Evolutionary conservation across 331 rosid genomes (phyloP), one percentile per base, ranked within the genome.

Genomic region (Quercus phellos): DNA sequence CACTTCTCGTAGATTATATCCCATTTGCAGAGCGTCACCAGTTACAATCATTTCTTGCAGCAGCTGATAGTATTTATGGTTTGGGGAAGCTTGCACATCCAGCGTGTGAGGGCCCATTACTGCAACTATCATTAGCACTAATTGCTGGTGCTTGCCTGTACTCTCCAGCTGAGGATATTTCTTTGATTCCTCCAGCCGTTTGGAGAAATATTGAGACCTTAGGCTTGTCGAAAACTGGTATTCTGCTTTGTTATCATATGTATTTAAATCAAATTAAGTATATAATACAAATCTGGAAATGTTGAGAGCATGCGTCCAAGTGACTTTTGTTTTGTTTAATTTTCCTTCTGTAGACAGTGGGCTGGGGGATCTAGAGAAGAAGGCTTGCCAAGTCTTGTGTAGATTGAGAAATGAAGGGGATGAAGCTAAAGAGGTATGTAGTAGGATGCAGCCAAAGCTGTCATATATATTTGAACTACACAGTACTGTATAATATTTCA

Each of bases 81-180:
- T 80, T 92, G 82, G 81, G 76, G 71, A 78, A 74, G 74, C 84
- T 84, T 79, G 77, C 82, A 55, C 86, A 87, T 68, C 87, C 86
- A 73, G 73, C 82, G 1, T 87, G 88, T 87, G 98, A 89, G 79
- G 91, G 97, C 55, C 87, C 92, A 51, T 34, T 89, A 77, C 84
- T 92, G 70, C 91, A 89, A 81, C 97, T 94, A 83, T 94, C 93
- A 19, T 79, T 94, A 53, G 93, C 93, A 54, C 88, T 94, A 66
- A 88, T 94, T 83, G 93, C 91, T 72, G 83, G 87, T 82, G 98
- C 98, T 51, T 89, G 94, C 82, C 85, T 94, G 66, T 84, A 89
- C 81, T 89, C 93, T 78, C 80, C 96, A 30, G 77, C 88, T 32
- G 98, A 90, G 80, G 98, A 94, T 83, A 81, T 92, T 77, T 87